phyloP scores from a whole-genome alignment of 495 filamentous ascomycete species.

The Lophium mytilinum region DNA sequence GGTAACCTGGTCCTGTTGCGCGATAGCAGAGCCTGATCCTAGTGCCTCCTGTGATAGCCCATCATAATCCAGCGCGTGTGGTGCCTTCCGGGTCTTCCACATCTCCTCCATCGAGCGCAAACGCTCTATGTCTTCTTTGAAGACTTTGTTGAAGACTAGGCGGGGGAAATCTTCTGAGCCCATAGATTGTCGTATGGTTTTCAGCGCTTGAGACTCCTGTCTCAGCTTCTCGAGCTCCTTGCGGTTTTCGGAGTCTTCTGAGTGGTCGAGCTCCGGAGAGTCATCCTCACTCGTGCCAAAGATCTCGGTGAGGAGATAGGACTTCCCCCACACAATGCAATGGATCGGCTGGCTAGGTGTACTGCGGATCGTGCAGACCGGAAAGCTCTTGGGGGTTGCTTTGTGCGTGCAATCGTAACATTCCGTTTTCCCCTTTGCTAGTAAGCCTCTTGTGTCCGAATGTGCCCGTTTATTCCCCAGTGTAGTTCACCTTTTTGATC shows the following conservation, averaged over 20 bases:
- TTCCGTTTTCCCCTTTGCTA: conserved; percentile 65
- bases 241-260: conserved; percentile 75
- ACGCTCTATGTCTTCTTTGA: conserved; percentile 73
- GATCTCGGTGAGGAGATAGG: conserved; percentile 87
- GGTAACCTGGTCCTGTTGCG: conserved; percentile 60
- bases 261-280: conserved; percentile 62
- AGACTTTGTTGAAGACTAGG: conserved; percentile 89
- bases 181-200: conserved; percentile 74
- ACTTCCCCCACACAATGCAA: conserved; percentile 99
- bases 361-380: conserved; percentile 93
- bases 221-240: conserved; percentile 80
- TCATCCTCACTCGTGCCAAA: conserved; percentile 89
- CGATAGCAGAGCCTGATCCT: conserved; percentile 44
- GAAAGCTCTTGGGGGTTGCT: conserved; percentile 79
- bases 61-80: conserved; percentile 62
- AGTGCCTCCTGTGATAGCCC: conserved; percentile 42
- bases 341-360: conserved; percentile 94
- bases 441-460: conserved; percentile 13
- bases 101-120: conserved; percentile 87
- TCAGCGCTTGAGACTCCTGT: conserved; percentile 72
- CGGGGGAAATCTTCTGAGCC: conserved; percentile 70
- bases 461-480: neutral
- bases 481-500: conserved; percentile 62
- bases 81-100: conserved; percentile 80
- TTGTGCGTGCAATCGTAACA: conserved; percentile 95